Base-by-base conservation (phyloP, 495 filamentous ascomycete genomes). In the Lophium mytilinum region DNA sequence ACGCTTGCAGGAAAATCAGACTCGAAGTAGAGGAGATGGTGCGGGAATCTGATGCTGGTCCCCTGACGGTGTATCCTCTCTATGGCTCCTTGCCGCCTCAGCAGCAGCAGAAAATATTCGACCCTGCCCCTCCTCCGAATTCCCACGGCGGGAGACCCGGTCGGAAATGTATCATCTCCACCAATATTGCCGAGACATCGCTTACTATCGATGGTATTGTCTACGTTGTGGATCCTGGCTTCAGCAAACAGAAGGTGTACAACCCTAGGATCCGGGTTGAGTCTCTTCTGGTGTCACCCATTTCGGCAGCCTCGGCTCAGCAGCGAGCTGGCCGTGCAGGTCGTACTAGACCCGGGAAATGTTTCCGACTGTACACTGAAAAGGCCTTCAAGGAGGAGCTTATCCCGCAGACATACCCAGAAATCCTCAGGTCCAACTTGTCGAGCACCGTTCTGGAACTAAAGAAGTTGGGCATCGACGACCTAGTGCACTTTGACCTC, bases 211-310 rank as follows among this genome's bases (percentile, higher is more conserved):
- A 99, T 68, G 94, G 94, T 68, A 97, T 99, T 57, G 94, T 99
- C 21, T 99, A 96, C 61, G 94, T 99, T 15, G 91, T 99, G 9
- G 94, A 99, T 68, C 93, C 94, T 7, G 94, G 94, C 18, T 99
- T 99, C 75, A 95, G 88, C 70, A 99, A 99, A 78, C 94, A 99
- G 69, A 99, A 99, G 73, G 90, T 99, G 60, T 99, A 97, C 79
- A 96, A 97, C 67, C 92, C 94, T 21, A 84, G 94, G 52, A 88
- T 96, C 54, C 87, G 94, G 67, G 91, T 97, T 40, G 94, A 99
- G 71, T 97, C 94, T 0, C 76, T 99, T 1, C 76, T 99, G 5
- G 91, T 99, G 5, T 95, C 94, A 11, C 88, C 94, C 4, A 97
- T 97, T 52, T 96, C 92, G 35, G 96, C 95, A 73, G 94, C 94